These are phyloP conservation scores for Neurospora sp. DNA, from an alignment of 2,329 filamentous ascomycete genomes.

Conservation along the genomic window DNA sequence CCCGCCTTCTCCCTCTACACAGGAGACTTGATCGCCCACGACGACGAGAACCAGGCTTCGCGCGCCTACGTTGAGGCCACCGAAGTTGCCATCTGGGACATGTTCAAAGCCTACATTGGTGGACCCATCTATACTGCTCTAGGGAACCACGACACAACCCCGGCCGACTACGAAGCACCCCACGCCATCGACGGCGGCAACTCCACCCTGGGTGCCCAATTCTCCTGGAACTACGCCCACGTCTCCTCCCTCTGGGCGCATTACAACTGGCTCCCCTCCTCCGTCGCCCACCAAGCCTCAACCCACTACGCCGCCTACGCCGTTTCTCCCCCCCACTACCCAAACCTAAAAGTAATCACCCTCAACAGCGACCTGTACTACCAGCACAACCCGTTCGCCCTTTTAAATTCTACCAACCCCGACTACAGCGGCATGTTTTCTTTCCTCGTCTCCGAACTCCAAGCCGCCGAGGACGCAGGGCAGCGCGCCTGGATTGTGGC, in stretches of 20 bases:
- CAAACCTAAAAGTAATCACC: constrained; percentile 35
- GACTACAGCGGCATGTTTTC: constrained; percentile 31
- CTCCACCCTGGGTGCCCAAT: constrained; percentile 41
- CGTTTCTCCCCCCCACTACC: constrained; percentile 36
- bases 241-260: constrained; percentile 45
- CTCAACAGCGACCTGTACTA: constrained; percentile 39
- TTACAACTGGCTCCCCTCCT: constrained; percentile 41
- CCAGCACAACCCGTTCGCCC: constrained; percentile 32
- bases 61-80: constrained; percentile 35
- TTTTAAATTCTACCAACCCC: constrained; percentile 27
- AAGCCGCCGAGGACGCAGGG: constrained; percentile 29
- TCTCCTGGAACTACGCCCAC: constrained; percentile 50
- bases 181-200: constrained; percentile 34
- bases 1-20: constrained; percentile 48
- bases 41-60: constrained; percentile 40
- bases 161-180: constrained; percentile 41
- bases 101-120: constrained; percentile 46
- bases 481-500: constrained; percentile 34
- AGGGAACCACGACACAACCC: constrained; percentile 46
- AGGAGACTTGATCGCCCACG: constrained; percentile 47
- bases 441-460: constrained; percentile 33
- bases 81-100: constrained; percentile 30
- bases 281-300: constrained; percentile 34
- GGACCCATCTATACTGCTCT: constrained; percentile 46
- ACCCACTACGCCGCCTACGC: constrained; percentile 48